A percentile compares a stretch with the other conserved stretches of the same genome.
These are phyloP conservation scores for Alternaria sp. DNA, from an alignment of 2,329 filamentous ascomycete species.

Conservation along the genomic window DNA sequence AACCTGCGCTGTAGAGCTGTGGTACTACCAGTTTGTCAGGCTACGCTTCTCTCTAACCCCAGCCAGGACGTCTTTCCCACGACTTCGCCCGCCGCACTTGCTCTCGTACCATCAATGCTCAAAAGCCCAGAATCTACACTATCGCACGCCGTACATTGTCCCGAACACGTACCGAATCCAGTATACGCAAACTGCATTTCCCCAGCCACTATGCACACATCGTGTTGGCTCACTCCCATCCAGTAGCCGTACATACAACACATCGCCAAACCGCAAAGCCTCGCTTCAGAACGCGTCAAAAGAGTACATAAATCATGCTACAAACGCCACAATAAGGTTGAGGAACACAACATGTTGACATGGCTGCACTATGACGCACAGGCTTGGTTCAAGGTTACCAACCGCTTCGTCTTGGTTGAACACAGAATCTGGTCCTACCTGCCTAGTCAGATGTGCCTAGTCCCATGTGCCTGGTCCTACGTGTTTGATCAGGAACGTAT, in stretches of 20 bases:
- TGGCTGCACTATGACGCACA: neutral
- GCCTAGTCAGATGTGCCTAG: neutral
- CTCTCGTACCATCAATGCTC: neutral
- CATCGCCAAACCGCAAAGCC: neutral
- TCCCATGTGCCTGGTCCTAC: neutral
- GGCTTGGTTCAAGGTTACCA: neutral
- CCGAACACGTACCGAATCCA: neutral
- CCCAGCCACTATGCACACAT: neutral
- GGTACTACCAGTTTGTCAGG: neutral
- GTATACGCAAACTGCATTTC: neutral
- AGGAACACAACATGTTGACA: neutral
- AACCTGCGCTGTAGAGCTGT: neutral
- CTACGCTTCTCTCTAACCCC: neutral
- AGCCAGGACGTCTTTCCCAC: neutral
- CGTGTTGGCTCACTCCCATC: neutral
- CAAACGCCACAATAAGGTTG: neutral
- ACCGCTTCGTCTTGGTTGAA: neutral
- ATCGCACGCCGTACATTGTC: neutral
- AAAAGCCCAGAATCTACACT: neutral
- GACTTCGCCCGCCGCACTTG: neutral
- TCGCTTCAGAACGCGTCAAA: neutral
- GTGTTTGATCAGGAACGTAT: neutral
- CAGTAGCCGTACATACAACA: neutral
- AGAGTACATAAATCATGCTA: neutral
- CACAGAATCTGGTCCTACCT: constrained; percentile 1